Evolutionary conservation across 352 stramenopile genomes (phyloP).

Genomic region (Phytophthora tentaculata): DNA sequence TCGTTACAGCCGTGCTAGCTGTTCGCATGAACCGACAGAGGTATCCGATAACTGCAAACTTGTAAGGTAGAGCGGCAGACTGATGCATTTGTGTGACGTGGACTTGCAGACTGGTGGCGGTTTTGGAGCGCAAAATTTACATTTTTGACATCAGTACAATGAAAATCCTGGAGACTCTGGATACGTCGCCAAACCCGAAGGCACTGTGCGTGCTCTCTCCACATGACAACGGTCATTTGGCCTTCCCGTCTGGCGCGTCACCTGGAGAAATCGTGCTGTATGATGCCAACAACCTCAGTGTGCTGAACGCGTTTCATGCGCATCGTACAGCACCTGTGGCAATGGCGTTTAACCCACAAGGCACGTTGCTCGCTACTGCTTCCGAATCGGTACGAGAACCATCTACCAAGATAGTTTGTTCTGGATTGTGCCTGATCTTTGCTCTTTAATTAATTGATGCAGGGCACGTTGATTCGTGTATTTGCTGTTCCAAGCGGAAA

Average conservation of each 20-base stretch:
- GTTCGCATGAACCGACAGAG: conserved; percentile 93
- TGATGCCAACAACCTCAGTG: conserved; percentile 92
- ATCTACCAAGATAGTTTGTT: not conserved
- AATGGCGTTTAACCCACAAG: conserved; percentile 89
- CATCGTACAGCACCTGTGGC: conserved; percentile 87
- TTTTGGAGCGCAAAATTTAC: conserved; percentile 91
- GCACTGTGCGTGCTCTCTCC: conserved; percentile 86
- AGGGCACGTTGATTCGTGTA: conserved; percentile 98
- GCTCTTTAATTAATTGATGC: not conserved
- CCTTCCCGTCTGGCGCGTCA: conserved; percentile 83
- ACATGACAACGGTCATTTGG: conserved; percentile 86
- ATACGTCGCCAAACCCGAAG: conserved; percentile 89
- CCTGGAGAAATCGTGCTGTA: conserved; percentile 92
- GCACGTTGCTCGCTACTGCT: conserved; percentile 88
- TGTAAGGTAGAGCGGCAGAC: not conserved
- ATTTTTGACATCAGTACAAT: conserved; percentile 95
- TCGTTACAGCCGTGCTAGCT: conserved; percentile 88
- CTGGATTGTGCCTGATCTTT: not conserved
- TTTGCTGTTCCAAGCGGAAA: conserved; percentile 94
- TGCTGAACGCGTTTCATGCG: conserved; percentile 92
- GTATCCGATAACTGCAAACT: conserved; percentile 25
- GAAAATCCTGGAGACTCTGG: conserved; percentile 92
- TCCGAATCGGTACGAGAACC: conserved; percentile 81
- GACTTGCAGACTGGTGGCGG: conserved; percentile 65
- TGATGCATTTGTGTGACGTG: conserved; percentile 6